These are phyloP conservation scores for Nissolia schottii DNA, from an alignment of 306 rosid species.

Conservation along the genomic window DNA sequence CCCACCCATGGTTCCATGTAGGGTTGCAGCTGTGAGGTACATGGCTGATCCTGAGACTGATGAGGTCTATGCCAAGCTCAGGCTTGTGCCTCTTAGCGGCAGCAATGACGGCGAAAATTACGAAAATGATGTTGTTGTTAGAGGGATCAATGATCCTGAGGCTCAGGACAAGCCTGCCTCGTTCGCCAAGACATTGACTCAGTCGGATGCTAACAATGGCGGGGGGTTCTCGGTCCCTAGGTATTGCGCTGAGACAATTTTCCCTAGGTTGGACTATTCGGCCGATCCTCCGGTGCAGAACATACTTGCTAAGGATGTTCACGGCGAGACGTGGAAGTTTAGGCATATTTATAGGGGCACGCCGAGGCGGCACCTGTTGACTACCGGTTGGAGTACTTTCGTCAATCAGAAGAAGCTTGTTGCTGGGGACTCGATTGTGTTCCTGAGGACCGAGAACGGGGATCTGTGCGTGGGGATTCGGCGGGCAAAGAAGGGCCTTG, in stretches of 20 bases:
- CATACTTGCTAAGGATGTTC: conserved; percentile 85
- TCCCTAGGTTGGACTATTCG: conserved; percentile 75
- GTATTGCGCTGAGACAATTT: conserved; percentile 86
- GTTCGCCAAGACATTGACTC: conserved; percentile 86
- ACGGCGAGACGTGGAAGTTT: conserved; percentile 88
- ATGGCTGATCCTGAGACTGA: conserved; percentile 89
- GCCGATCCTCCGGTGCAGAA: conserved; percentile 85
- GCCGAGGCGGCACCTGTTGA: conserved; percentile 89
- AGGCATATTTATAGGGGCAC: conserved; percentile 94
- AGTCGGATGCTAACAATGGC: conserved; percentile 96
- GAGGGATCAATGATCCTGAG: conserved; percentile 48
- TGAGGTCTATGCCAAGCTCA: conserved; percentile 70
- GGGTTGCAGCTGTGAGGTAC: conserved; percentile 55
- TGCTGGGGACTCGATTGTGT: conserved; percentile 90
- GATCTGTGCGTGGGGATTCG: conserved; percentile 91
- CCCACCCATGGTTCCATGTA: conserved; percentile 63
- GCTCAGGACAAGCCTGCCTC: conserved; percentile 65
- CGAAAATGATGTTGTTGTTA: conserved; percentile 44
- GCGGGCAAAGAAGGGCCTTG: conserved; percentile 73
- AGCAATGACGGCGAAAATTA: conserved; percentile 31
- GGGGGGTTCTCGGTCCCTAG: conserved; percentile 96
- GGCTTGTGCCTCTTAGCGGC: conserved; percentile 46
- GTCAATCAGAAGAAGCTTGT: conserved; percentile 91
- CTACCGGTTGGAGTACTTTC: conserved; percentile 96
- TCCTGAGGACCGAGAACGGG: conserved; percentile 72